Conservation (phyloP, 352 stramenopile genomes). For the Phytophthora sp. region DNA sequence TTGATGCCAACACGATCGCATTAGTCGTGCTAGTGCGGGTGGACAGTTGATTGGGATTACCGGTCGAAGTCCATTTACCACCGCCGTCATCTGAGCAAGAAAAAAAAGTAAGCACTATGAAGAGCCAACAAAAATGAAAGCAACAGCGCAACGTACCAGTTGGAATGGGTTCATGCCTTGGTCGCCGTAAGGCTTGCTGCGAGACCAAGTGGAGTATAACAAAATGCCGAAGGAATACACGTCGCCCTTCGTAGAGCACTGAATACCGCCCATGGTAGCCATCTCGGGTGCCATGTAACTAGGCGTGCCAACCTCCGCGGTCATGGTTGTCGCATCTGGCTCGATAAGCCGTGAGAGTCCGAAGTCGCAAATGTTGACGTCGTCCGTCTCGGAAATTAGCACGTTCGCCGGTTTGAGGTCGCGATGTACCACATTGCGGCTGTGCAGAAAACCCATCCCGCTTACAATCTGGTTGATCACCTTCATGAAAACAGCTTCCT, state of each 20-base stretch:
- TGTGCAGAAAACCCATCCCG: slow-evolving; percentile 92
- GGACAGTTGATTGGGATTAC: slow-evolving; percentile 87
- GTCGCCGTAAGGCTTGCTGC: slow-evolving; percentile 89
- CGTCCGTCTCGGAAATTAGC: slow-evolving; percentile 89
- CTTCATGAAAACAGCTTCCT: slow-evolving; percentile 80
- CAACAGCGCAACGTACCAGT: slow-evolving; percentile 50
- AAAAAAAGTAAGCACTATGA: background rate
- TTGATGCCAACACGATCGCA: slow-evolving; percentile 85
- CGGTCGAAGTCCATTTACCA: slow-evolving; percentile 84
- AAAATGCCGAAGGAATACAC: slow-evolving; percentile 89
- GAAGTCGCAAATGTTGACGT: slow-evolving; percentile 96
- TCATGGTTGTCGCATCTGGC: slow-evolving; percentile 87
- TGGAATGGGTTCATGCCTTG: slow-evolving; percentile 92
- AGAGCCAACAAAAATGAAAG: background rate
- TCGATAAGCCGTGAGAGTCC: slow-evolving; percentile 90
- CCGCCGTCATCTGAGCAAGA: slow-evolving; percentile 77
- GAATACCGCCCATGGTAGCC: slow-evolving; percentile 88
- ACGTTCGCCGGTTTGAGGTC: slow-evolving; percentile 96
- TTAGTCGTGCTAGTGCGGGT: slow-evolving; percentile 74
- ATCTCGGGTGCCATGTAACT: slow-evolving; percentile 93
- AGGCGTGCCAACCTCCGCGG: slow-evolving; percentile 86
- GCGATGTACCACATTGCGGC: slow-evolving; percentile 82
- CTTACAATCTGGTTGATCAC: slow-evolving; percentile 91
- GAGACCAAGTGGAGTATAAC: slow-evolving; percentile 88
- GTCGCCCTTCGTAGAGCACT: slow-evolving; percentile 88